Evolutionary conservation across 768 basidiomycete species (phyloP).

Genomic region (Rubroboletus pulcherrimus): DNA sequence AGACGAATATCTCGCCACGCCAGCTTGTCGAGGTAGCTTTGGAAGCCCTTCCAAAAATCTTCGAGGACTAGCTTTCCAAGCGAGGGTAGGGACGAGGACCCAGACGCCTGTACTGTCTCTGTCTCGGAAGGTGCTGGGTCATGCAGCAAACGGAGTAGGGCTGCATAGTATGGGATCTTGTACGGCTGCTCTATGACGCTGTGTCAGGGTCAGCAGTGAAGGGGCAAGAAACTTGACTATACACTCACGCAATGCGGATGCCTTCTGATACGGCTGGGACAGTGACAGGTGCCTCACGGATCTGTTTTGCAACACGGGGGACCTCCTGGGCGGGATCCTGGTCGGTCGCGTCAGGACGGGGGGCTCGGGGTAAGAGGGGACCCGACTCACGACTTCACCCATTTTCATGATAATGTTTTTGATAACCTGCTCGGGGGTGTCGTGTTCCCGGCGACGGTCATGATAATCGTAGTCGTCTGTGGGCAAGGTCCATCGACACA

Average conservation of each 20-base stretch:
- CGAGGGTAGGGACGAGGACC: constrained; percentile 33
- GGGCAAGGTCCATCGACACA: background rate
- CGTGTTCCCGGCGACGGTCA: constrained; percentile 63
- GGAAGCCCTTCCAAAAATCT: constrained; percentile 90
- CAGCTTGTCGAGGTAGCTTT: constrained; percentile 80
- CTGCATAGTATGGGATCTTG: constrained; percentile 89
- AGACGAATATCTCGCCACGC: constrained; percentile 89
- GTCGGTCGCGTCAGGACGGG: background rate
- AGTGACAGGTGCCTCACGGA: constrained; percentile 56
- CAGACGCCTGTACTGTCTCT: constrained; percentile 23
- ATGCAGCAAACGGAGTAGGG: constrained; percentile 68
- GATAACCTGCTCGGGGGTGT: constrained; percentile 71
- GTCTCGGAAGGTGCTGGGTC: constrained; percentile 40
- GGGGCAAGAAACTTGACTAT: background rate
- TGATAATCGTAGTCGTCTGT: constrained; percentile 61
- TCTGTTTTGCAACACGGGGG: constrained; percentile 59
- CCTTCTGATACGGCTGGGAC: constrained; percentile 69
- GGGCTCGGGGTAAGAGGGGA: too few relatives aligned
- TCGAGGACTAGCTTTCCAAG: constrained; percentile 74
- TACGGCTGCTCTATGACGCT: constrained; percentile 91
- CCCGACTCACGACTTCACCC: constrained; percentile 72
- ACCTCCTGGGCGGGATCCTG: constrained; percentile 74
- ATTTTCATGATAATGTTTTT: constrained; percentile 64
- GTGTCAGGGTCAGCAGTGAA: constrained; percentile 8
- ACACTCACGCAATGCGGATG: constrained; percentile 61